A percentile compares a stretch with the other conserved stretches of the same genome.
These are phyloP conservation scores for Nematocida major DNA, from an alignment of 371 early-diverging fungal genomes.

Conservation along the genomic window DNA sequence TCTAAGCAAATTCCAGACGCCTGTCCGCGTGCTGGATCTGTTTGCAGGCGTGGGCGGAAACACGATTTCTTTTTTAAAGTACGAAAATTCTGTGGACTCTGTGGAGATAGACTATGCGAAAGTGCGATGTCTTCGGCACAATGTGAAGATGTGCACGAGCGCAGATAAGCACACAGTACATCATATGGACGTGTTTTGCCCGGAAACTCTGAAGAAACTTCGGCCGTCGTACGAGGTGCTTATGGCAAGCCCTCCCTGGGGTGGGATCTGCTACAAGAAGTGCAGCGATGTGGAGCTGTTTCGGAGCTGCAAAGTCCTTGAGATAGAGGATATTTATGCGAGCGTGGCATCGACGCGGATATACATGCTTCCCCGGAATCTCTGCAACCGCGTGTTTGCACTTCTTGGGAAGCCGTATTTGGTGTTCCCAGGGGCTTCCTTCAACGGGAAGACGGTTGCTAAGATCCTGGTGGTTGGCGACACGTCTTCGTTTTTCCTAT, in stretches of 20 bases:
- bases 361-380: slow-evolving; percentile 22
- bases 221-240: slow-evolving; percentile 14
- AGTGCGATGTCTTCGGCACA: slow-evolving; percentile 13
- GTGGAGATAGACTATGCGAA: slow-evolving; percentile 43
- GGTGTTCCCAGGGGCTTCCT: neutral
- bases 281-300: neutral
- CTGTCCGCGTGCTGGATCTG: slow-evolving; percentile 15
- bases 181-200: slow-evolving; percentile 12
- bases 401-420: slow-evolving; percentile 5
- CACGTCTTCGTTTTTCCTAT: too few species aligned
- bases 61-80: slow-evolving; percentile 33
- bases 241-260: slow-evolving; percentile 46
- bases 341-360: neutral
- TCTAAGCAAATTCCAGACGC: neutral
- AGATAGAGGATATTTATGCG: slow-evolving; percentile 23
- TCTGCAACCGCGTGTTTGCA: neutral
- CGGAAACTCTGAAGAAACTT: neutral
- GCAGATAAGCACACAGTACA: neutral
- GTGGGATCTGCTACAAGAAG: slow-evolving; percentile 30
- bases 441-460: neutral
- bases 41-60: slow-evolving; percentile 47
- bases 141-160: neutral
- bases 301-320: neutral
- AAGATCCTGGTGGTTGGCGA: too few species aligned
- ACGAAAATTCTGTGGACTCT: neutral